Base-by-base conservation (phyloP, 352 stramenopile species). In the Phytophthora capsici region DNA sequence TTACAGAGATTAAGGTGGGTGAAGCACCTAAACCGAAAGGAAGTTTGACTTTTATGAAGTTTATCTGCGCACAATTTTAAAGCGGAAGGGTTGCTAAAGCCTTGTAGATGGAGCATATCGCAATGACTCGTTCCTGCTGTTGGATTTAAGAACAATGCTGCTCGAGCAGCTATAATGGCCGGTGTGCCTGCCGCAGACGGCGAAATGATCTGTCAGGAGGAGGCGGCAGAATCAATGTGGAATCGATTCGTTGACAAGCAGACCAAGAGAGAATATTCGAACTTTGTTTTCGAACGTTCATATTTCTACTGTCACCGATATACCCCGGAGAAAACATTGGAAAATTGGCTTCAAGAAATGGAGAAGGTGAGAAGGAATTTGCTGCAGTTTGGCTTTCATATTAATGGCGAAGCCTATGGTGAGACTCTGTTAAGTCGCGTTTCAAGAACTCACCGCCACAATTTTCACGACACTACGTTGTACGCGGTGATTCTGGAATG, bases 381-480 rank as follows among this genome's bases (percentile, higher is more conserved):
- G 26, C 36, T 51, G 7, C 44, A 67, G 12, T 67, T 61, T 32
- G 51, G 25, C 12, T 52, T 57, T 19, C 32, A 14, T 20, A 10
- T 67, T 0, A 34, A 5, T 45, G 50, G 57, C 25, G 50, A 62
- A 8, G 43, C 57, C 19, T 62, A 52, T 16, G 44, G 50, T 4
- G 23, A 62, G 17, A 62, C 17, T 4, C 20, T 67, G 5, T 17
- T 56, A 9, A 34, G 32, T 52, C 34, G 52, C 13, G 59, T 53
- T 3, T 26, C 38, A 5, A 5, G 2, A 5, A 26, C 34, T 2
- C 50, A 67, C 52, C 43, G 25, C 51, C 44, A 1, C 50, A 63
- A 23, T 57, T 57, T 22, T 62, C 43, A 1, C 56, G 52, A 25
- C 44, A 68, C 19, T 68, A 63, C 14, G 26, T 52, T 37, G 59